A percentile compares a stretch with the other conserved stretches of the same genome.
Conservation (phyloP, 108 stramenopile species). For the Tribonema minus region DNA sequence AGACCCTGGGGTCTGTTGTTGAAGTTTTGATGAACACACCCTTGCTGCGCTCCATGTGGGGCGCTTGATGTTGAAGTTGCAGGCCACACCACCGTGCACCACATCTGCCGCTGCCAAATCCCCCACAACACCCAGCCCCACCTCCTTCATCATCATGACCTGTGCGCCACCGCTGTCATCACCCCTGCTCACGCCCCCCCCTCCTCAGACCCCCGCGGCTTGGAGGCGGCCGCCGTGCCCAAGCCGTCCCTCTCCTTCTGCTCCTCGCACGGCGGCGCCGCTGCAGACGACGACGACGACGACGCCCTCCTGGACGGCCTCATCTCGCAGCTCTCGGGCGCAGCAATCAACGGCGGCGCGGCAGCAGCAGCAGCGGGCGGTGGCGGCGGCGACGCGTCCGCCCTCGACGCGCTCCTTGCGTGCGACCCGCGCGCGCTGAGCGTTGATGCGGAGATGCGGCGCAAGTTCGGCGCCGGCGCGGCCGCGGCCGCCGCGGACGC, state of each 20-base stretch:
- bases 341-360: not conserved
- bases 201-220: not conserved
- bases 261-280: not conserved
- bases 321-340: slow-evolving; percentile 4
- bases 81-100: too few species aligned
- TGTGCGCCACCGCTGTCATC: too few species aligned
- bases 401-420: slow-evolving; percentile 3
- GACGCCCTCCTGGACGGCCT: slow-evolving; percentile 20
- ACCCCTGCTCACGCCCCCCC: too few species aligned
- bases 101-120: too few species aligned
- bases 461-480: slow-evolving; percentile 15
- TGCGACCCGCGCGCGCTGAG: slow-evolving; percentile 27
- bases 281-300: slow-evolving; percentile 15
- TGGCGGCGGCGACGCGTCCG: not conserved
- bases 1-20: too few species aligned
- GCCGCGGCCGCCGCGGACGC: not conserved
- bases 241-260: not conserved
- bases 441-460: slow-evolving; percentile 31
- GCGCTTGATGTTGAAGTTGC: too few species aligned
- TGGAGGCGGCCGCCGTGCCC: not conserved
- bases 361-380: not conserved
- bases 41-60: too few species aligned
- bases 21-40: too few species aligned
- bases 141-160: too few species aligned
- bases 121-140: too few species aligned